These are phyloP conservation scores for Backusella westeae DNA, from an alignment of 192 early-diverging fungal species.

Conservation along the genomic window DNA sequence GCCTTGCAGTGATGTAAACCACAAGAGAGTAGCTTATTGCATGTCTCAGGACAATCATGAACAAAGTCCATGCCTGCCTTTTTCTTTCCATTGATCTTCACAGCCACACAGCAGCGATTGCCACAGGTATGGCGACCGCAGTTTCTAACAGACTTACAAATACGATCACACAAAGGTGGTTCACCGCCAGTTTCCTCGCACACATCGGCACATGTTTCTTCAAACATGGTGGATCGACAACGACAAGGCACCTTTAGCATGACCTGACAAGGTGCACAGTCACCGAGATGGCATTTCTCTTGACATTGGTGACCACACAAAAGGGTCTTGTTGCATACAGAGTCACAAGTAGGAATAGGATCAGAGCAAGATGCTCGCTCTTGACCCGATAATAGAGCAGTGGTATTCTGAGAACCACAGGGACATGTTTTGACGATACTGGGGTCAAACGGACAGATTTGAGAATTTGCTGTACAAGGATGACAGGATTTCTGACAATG, in stretches of 20 bases:
- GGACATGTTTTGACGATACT: constrained; percentile 46
- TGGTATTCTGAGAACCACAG: constrained; percentile 36
- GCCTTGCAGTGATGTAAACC: constrained; percentile 75
- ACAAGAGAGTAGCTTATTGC: constrained; percentile 77
- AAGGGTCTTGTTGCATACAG: constrained; percentile 55
- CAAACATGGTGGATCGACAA: constrained; percentile 55
- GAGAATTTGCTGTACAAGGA: constrained; percentile 36
- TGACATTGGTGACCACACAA: constrained; percentile 63
- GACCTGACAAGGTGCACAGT: constrained; percentile 61
- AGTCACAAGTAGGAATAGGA: constrained; percentile 59
- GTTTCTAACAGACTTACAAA: constrained; percentile 57
- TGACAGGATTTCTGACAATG: constrained; percentile 53
- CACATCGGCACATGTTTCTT: constrained; percentile 46
- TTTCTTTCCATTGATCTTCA: constrained; percentile 31
- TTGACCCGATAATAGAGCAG: constrained; percentile 27
- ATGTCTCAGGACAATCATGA: constrained; percentile 67
- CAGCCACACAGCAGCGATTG: constrained; percentile 60
- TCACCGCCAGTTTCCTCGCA: constrained; percentile 39
- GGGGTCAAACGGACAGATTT: constrained; percentile 54
- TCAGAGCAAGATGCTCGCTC: constrained; percentile 46
- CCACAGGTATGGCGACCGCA: constrained; percentile 77
- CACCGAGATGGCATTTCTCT: constrained; percentile 58
- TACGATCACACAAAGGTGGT: constrained; percentile 55
- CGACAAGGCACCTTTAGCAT: constrained; percentile 54
- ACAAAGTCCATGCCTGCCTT: constrained; percentile 7